Evolutionary conservation across 257 asterid genomes (phyloP), one percentile per base, ranked within the genome.

Genomic region (Solanum clarkiae): DNA sequence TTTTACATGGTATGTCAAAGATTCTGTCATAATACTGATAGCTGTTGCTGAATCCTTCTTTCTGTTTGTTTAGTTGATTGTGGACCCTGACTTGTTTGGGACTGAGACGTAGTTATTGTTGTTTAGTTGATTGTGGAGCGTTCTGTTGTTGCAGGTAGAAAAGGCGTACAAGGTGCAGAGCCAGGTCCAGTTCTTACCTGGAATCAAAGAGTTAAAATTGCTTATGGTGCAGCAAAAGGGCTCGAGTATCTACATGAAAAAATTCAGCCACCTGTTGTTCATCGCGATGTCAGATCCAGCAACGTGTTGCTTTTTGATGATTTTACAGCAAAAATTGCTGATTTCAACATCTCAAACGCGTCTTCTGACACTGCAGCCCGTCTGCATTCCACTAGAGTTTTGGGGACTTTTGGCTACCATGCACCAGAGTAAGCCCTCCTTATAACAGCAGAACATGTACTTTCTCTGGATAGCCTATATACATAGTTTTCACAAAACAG

Each of bases 161-260:
- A 96, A 87, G 98, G 98, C 49, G 99, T 96, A 80, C 97, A 96
- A 88, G 97, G 98, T 32, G 98, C 98, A 17, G 98, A 96, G 86
- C 99, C 98, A 1, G 99, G 99, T 51, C 97, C 97, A 1, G 95
- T 88, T 36, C 92, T 96, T n/a, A 88, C 88, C 45, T 96, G 99
- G 99, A 80, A n/a, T 63, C 92, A 94, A 86, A 89, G 99, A 89
- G 98, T 96, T 65, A 94, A 96, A 92, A 88, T 94, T 62, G 99
- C 99, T 12, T 83, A 86, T 79, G 98, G 99, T 29, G 98, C 98
- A n/a, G 99, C 99, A 8, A 94, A 84, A 83, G 98, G 99, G 3
- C 93, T 96, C 0, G 99, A 96, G 79, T 94, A 80, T 85, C 91
- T 96, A 53, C 99, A 96, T n/a, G 99, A 96, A 85, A 94, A 96